These are phyloP conservation scores for Ceratorhiza oryzae-sativae DNA, from an alignment of 1,284 basidiomycete genomes.

Conservation along the genomic window DNA sequence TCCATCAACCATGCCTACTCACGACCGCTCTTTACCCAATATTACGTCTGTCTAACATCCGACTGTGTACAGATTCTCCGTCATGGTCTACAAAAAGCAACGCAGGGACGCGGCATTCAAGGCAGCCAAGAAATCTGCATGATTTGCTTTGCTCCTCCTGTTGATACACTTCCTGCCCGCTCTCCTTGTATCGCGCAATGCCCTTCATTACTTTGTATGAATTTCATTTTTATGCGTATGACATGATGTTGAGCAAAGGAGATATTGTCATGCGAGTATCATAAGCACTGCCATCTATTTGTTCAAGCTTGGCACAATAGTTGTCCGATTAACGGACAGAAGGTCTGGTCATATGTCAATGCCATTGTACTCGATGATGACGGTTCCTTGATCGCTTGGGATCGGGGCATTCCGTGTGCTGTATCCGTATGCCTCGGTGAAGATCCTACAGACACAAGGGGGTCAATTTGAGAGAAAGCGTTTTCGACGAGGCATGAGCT, in stretches of 20 bases:
- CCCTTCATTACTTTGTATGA: constrained; percentile 19
- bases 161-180: not conserved
- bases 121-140: constrained; percentile 55
- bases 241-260: not conserved
- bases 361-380: too few species aligned
- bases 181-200: constrained; percentile 14
- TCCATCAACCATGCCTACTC: not conserved
- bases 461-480: too few species aligned
- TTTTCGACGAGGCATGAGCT: too few species aligned
- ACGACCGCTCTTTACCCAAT: not conserved
- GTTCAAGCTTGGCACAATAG: too few species aligned
- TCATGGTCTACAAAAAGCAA: constrained; percentile 79
- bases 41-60: not conserved
- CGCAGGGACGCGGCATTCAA: constrained; percentile 75
- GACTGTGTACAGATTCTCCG: constrained; percentile 56
- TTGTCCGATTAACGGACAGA: too few species aligned
- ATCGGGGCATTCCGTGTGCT: too few species aligned
- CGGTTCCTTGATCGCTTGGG: too few species aligned
- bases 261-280: too few species aligned
- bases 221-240: constrained; percentile 14
- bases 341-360: too few species aligned
- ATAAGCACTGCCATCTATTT: too few species aligned
- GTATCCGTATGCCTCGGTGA: too few species aligned
- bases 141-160: constrained; percentile 33
- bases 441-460: too few species aligned